phyloP scores from a whole-genome alignment of 129 eudicot species.

The Logfia minima region DNA sequence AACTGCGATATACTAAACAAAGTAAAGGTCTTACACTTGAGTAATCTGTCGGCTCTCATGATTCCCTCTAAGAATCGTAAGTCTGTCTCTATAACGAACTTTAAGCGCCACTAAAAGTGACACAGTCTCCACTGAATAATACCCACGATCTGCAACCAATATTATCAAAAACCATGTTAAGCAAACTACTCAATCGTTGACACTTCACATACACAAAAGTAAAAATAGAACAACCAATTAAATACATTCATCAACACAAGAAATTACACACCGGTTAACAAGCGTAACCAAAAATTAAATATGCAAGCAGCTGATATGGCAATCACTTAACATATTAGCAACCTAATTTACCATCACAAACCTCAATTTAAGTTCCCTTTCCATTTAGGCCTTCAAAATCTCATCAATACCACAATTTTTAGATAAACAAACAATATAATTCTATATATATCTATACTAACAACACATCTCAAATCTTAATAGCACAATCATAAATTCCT shows the following conservation, averaged over 20 bases:
- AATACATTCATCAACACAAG: neutral
- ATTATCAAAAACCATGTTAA: slow-evolving; percentile 12
- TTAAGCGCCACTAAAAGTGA: slow-evolving; percentile 87
- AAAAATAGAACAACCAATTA: neutral
- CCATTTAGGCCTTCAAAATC: slow-evolving; percentile 10
- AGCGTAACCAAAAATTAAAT: neutral
- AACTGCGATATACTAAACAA: slow-evolving; percentile 4
- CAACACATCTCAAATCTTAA: neutral
- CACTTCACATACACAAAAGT: neutral
- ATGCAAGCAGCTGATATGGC: slow-evolving; percentile 10
- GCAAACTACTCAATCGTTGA: slow-evolving; percentile 16
- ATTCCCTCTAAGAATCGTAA: slow-evolving; percentile 93
- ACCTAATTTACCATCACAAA: slow-evolving; percentile 1
- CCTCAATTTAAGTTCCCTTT: slow-evolving; percentile 3
- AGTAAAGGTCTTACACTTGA: slow-evolving; percentile 77
- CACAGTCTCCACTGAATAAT: slow-evolving; percentile 96
- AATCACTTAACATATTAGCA: slow-evolving; percentile 8
- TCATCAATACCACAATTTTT: slow-evolving; percentile 8
- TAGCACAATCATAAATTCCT: slow-evolving; percentile 12
- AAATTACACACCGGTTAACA: neutral
- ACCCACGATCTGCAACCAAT: slow-evolving; percentile 82
- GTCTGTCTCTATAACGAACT: slow-evolving; percentile 93
- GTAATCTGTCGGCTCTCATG: slow-evolving; percentile 97
- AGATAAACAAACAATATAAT: slow-evolving; percentile 6
- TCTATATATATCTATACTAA: neutral